phyloP scores from a whole-genome alignment of 2,329 filamentous ascomycete species.

The Stemphylium vesicarium region DNA sequence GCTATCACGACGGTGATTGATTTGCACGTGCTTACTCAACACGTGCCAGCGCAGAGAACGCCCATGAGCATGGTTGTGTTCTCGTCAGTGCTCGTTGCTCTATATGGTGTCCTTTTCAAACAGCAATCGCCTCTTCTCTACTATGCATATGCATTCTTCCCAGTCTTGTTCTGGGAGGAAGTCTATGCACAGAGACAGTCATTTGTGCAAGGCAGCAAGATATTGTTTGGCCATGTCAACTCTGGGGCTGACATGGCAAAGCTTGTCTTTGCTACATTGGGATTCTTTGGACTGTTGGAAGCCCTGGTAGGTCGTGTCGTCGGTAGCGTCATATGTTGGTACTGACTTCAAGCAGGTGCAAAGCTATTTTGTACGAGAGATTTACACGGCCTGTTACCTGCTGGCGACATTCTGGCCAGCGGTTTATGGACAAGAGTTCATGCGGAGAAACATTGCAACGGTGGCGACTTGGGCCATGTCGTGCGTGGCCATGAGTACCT shows the following conservation, averaged over 20 bases:
- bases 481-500: slow-evolving; percentile 84
- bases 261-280: slow-evolving; percentile 67
- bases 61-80: slow-evolving; percentile 68
- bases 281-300: slow-evolving; percentile 78
- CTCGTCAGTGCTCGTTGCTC: slow-evolving; percentile 72
- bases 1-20: slow-evolving; percentile 88
- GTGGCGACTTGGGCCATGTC: slow-evolving; percentile 75
- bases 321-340: background rate
- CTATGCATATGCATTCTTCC: slow-evolving; percentile 91
- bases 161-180: slow-evolving; percentile 95
- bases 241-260: slow-evolving; percentile 64
- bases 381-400: slow-evolving; percentile 82
- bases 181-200: slow-evolving; percentile 80
- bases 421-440: slow-evolving; percentile 74
- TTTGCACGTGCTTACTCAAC: slow-evolving; percentile 80
- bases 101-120: slow-evolving; percentile 80
- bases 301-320: slow-evolving; percentile 62
- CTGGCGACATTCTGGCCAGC: slow-evolving; percentile 79
- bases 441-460: slow-evolving; percentile 69
- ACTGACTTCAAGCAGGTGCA: slow-evolving; percentile 66
- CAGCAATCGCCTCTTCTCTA: slow-evolving; percentile 84
- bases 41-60: slow-evolving; percentile 68
- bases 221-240: slow-evolving; percentile 72
- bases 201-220: slow-evolving; percentile 68
- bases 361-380: slow-evolving; percentile 88